Conservation (phyloP, 1,284 basidiomycete genomes). For the Sporisorium graminicola region DNA sequence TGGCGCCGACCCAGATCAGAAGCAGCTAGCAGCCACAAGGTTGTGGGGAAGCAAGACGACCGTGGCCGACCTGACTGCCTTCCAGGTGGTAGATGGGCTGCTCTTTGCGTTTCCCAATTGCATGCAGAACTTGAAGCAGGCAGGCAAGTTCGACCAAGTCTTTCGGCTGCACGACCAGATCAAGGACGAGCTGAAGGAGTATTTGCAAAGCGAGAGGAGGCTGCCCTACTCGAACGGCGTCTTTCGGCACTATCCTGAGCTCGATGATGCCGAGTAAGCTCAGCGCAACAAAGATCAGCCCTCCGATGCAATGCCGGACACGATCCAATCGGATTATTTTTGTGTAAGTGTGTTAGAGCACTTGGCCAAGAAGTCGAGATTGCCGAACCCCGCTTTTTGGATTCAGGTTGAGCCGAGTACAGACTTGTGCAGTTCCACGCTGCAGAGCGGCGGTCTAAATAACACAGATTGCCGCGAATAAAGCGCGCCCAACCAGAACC, state of each 20-base stretch:
- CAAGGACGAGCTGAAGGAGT: constrained; percentile 70
- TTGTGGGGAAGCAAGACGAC: constrained; percentile 71
- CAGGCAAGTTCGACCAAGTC: constrained; percentile 66
- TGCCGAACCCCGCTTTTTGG: constrained; percentile 18
- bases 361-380: not conserved
- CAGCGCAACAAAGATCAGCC: not conserved
- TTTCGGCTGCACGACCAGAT: constrained; percentile 57
- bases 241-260: constrained; percentile 73
- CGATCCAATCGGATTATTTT: not conserved
- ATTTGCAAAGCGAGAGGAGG: constrained; percentile 72
- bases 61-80: constrained; percentile 73
- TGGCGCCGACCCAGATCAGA: constrained; percentile 16
- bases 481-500: not conserved
- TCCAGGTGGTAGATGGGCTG: constrained; percentile 71
- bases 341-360: not conserved
- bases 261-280: constrained; percentile 68
- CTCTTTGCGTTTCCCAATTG: constrained; percentile 73
- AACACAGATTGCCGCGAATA: constrained; percentile 4
- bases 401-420: not conserved
- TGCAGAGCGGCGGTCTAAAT: constrained; percentile 1
- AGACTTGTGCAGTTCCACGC: not conserved
- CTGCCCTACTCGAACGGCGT: constrained; percentile 71
- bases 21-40: constrained; percentile 63
- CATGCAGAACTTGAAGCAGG: constrained; percentile 64
- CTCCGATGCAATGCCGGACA: not conserved